Evolutionary conservation across 805 yeast species (phyloP), one percentile per base, ranked within the genome.

Genomic region (Starmera dryadoides): DNA sequence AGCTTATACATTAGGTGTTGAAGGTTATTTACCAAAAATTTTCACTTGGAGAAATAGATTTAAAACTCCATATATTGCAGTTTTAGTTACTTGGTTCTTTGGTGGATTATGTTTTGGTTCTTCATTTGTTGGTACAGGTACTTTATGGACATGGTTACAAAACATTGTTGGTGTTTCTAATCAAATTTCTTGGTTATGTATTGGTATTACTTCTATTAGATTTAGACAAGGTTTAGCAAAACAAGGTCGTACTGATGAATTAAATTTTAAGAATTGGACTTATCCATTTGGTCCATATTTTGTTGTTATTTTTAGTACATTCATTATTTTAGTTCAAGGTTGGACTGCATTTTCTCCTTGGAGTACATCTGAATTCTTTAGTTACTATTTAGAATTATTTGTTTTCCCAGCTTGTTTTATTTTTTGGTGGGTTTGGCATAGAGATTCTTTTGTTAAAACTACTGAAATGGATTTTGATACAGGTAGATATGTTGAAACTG

Each of bases 91-190:
- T 20, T 74, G 78, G 73, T 49, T 69, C 4, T 60, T 69, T 25
- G 76, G 81, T 33, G 81, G 79, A 0, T 58, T 76, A 34, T 75
- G 80, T 52, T 78, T 78, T 49, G 83, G 77, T 2, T 70, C 80
- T 4, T 73, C 79, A 1, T 73, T 72, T 46, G 65, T 72, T 40
- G 74, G 75, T 18, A 70, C 76, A 1, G 78, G 77, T 33, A 59
- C 62, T n/a, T 56, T 73, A 30, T 73, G 78, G 77, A 45, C 63
- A 14, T 73, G 77, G 77, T 55, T 73, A 40, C 77, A 71, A 57
- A 60, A 68, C 40, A 63, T 71, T 38, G 77, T 72, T 38, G 77
- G 76, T 48, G 73, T 73, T 16, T 69, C 77, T 5, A 73, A 73
- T 50, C 73, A 70, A 52, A 50, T 73, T 34, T 66, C 75, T 21